A percentile compares a stretch with the other conserved stretches of the same genome.
phyloP scores from a whole-genome alignment of 1,139 yeast genomes.

The Kluyveromyces sp. region DNA sequence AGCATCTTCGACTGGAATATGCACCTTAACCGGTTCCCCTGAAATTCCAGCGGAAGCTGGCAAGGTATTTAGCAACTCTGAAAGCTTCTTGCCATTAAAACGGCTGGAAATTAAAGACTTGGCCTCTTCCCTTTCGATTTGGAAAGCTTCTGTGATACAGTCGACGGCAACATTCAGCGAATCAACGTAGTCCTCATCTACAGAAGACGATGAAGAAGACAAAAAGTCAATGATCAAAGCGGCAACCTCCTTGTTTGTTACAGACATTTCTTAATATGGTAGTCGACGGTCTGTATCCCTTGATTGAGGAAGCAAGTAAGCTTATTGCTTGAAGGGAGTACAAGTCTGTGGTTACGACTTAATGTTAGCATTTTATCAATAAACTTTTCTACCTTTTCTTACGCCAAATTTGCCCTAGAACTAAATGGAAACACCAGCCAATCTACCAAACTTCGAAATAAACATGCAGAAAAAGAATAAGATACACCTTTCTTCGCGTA shows the following conservation, averaged over 20 bases:
- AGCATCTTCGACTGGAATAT: constrained; percentile 39
- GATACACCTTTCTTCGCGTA: too few relatives aligned
- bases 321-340: too few relatives aligned
- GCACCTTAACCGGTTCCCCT: constrained; percentile 36
- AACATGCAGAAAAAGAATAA: too few relatives aligned
- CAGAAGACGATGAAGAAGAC: constrained; percentile 52
- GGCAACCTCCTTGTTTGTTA: constrained; percentile 57
- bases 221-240: constrained; percentile 70
- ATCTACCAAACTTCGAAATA: too few relatives aligned
- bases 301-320: too few relatives aligned
- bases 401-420: too few relatives aligned
- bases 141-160: constrained; percentile 84
- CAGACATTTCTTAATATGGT: constrained; percentile 17
- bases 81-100: constrained; percentile 46
- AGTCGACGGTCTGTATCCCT: too few relatives aligned
- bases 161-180: constrained; percentile 95
- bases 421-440: too few relatives aligned
- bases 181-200: constrained; percentile 75
- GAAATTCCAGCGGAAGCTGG: constrained; percentile 18
- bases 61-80: constrained; percentile 35
- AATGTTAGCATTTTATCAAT: too few relatives aligned
- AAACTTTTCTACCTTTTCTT: too few relatives aligned
- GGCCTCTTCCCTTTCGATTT: constrained; percentile 48
- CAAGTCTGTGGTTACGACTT: too few relatives aligned
- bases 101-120: constrained; percentile 33